phyloP scores from a whole-genome alignment of 2,329 filamentous ascomycete species.

The Pseudopyricularia cyperi region DNA sequence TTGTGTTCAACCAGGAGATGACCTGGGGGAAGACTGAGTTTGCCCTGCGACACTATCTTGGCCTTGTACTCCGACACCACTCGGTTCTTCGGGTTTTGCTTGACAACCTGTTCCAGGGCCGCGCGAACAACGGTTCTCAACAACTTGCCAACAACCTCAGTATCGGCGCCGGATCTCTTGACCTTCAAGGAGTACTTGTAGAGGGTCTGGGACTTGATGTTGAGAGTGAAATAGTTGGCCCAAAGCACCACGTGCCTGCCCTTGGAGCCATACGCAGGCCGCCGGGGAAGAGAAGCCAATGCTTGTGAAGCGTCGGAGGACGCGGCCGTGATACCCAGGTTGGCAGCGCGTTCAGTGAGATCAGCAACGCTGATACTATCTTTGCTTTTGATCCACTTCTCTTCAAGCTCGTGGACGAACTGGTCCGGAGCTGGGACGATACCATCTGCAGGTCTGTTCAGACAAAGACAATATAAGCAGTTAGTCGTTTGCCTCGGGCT shows the following conservation, averaged over 20 bases:
- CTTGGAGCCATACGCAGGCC: conserved; percentile 34
- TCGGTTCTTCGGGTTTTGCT: conserved; percentile 22
- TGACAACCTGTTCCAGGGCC: conserved; percentile 9
- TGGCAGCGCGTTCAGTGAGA: conserved; percentile 22
- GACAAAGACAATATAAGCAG: no score
- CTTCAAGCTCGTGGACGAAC: conserved; percentile 22
- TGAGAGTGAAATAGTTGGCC: conserved; percentile 40
- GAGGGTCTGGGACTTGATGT: conserved; percentile 20
- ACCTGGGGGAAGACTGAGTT: conserved; percentile 22
- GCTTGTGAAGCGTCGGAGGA: neutral
- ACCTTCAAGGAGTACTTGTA: conserved; percentile 25
- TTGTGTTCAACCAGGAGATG: conserved; percentile 21
- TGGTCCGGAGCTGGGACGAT: conserved; percentile 12
- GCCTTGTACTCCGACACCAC: conserved; percentile 25
- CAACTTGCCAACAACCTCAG: conserved; percentile 8
- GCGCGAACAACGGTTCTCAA: conserved; percentile 6
- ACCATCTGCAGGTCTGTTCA: neutral
- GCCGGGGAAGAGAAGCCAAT: conserved; percentile 22
- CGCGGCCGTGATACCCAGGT: conserved; percentile 13
- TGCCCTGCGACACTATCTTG: conserved; percentile 26
- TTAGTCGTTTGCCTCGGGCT: no score
- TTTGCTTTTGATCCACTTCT: conserved; percentile 21
- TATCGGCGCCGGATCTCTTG: conserved; percentile 18
- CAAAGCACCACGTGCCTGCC: conserved; percentile 32
- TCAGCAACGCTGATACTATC: conserved; percentile 12